Evolutionary conservation across 2,329 filamentous ascomycete species (phyloP), one percentile per base, ranked within the genome.

Genomic region (Aspergillus candidus): DNA sequence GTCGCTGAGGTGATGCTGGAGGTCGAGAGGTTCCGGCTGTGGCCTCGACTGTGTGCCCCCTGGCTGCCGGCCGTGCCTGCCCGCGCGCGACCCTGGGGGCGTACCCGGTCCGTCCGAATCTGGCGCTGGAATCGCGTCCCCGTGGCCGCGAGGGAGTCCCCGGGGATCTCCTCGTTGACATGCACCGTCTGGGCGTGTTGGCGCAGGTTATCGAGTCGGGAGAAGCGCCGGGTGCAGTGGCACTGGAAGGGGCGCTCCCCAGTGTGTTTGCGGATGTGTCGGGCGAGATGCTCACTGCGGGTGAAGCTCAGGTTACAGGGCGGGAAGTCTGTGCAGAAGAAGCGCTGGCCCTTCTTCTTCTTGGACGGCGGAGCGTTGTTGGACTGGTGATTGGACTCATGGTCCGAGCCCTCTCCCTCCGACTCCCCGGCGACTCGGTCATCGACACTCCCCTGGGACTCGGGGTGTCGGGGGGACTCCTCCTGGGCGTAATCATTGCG

Each of bases 181-280:
- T 98, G 93, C 1, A 98, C 93, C 0, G 93, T 97, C 66, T 96
- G 90, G 35, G 93, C 93, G 74, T 98, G 93, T 63, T 98, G 93
- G 47, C 93, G 82, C 40, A 98, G 73, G 61, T 98, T 98, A 66
- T 98, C 91, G 36, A 97, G 78, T 38, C 91, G 81, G 8, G 93
- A 97, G 65, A 98, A 98, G 43, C 89, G 81, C 40, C 93, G 81
- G 2, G 85, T 88, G 67, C 93, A 98, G 66, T 97, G 93, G 56
- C 93, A 98, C 67, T 94, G 86, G 59, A 97, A 98, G 0, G 93
- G 93, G 22, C 93, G 83, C 72, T 98, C 93, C 41, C 93, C 93
- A 0, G 93, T 98, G 61, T 98, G 93, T 78, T 97, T 97, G 84
- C 90, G 82, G 56, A 98, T 97, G 61, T 98, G 93, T 40, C 93